Evolutionary conservation across 2,329 filamentous ascomycete species (phyloP).

Genomic region (Epichloe hybrida): DNA sequence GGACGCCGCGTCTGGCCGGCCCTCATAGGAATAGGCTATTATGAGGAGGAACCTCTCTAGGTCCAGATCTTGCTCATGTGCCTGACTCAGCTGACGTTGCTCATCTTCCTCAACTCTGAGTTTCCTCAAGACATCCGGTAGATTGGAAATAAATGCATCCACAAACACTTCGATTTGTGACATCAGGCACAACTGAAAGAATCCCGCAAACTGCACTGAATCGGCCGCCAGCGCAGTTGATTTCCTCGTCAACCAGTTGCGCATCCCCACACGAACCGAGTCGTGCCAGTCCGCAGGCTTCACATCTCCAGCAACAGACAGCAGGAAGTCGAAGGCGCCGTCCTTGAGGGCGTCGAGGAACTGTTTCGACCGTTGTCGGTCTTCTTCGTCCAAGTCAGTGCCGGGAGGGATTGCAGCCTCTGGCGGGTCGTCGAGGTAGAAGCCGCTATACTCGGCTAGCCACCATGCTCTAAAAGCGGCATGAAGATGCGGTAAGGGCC

Average conservation of each 20-base stretch:
- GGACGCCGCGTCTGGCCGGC: slow-evolving; percentile 68
- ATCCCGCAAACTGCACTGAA: slow-evolving; percentile 51
- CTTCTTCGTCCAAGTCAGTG: slow-evolving; percentile 54
- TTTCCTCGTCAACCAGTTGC: slow-evolving; percentile 72
- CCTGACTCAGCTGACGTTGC: slow-evolving; percentile 55
- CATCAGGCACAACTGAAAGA: slow-evolving; percentile 63
- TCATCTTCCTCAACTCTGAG: slow-evolving; percentile 83
- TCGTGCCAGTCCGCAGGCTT: slow-evolving; percentile 77
- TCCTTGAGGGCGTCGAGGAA: slow-evolving; percentile 73
- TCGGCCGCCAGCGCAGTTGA: slow-evolving; percentile 57
- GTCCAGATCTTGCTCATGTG: slow-evolving; percentile 55
- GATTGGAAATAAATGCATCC: slow-evolving; percentile 86
- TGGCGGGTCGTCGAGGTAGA: slow-evolving; percentile 63
- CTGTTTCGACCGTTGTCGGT: slow-evolving; percentile 54
- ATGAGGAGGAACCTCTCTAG: slow-evolving; percentile 86
- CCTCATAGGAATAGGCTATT: slow-evolving; percentile 83
- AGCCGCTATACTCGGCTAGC: slow-evolving; percentile 85
- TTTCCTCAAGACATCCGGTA: slow-evolving; percentile 80
- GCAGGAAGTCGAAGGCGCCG: slow-evolving; percentile 81
- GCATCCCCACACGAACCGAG: slow-evolving; percentile 68
- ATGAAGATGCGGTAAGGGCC: slow-evolving; percentile 62
- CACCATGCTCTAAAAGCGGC: slow-evolving; percentile 73
- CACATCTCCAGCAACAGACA: slow-evolving; percentile 72
- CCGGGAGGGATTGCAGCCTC: slow-evolving; percentile 41
- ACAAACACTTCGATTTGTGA: slow-evolving; percentile 75